Base-by-base conservation (phyloP, 2,329 filamentous ascomycete species). In the Seiridium cupressi region DNA sequence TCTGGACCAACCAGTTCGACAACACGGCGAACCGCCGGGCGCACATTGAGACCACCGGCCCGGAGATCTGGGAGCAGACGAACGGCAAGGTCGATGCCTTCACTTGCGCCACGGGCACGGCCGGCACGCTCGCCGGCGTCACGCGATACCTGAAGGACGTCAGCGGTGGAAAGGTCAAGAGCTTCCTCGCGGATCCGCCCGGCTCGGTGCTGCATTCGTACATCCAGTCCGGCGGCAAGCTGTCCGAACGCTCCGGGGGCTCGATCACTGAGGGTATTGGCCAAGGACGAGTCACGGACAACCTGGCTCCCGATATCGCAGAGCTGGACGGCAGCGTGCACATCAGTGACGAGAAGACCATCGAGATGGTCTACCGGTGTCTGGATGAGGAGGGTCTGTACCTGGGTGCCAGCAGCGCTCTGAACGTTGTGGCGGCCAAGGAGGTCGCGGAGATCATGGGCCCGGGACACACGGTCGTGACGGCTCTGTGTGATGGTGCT, bases 1-100 rank as follows among this genome's bases (percentile, higher is more conserved):
- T 98, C 11, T 99, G 95, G 95, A 99, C 95, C 49, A 96, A 99
- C 77, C 95, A 99, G 79, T 99, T 99, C 78, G 95, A 99, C 75
- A 99, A 99, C 80, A 88, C 84, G 57, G 95, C 95, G 57, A 99
- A 99, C 77, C 85, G 95, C 57, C 88, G 91, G 70, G 95, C 95
- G 53, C 95, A 99, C 74, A 89, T 98, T 68, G 94, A 97, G 81
- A 98, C 94, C 2, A 99, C 95, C 0, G 95, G 95, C 0, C 95
- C 95, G 0, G 95, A 99, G 78, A 97, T 99, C 72, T 99, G 95
- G 95, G 80, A 88, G 35, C 95, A 99, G 81, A 98, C 95, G 0
- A 78, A 73, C 2, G 94, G 95, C 42, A 89, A 89, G 65, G 78
- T 99, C 31, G 93, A 98, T 74, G 95, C 93, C 4, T 99, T 99